Conservation (phyloP, 2,329 filamentous ascomycete species). For the Colletotrichum sp. region DNA sequence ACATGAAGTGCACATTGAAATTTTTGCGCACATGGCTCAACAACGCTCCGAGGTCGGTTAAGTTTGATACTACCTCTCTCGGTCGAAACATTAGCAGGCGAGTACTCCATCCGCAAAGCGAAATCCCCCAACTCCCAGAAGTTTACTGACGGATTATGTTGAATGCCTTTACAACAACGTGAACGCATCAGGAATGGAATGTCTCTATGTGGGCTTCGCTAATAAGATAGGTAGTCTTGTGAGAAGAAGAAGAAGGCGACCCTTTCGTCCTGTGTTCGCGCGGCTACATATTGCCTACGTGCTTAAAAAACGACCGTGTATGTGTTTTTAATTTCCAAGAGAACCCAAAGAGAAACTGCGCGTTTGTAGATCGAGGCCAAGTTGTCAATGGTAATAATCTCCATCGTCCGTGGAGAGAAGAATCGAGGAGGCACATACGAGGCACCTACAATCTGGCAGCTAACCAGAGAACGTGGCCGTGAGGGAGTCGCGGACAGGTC, state of each 20-base stretch:
- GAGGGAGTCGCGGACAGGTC: neutral
- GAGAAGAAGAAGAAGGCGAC: too few relatives aligned
- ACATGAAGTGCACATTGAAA: neutral
- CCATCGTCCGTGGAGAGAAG: neutral
- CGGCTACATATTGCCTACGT: too few relatives aligned
- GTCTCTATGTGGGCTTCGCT: too few relatives aligned
- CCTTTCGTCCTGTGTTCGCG: too few relatives aligned
- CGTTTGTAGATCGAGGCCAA: neutral
- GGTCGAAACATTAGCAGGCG: neutral
- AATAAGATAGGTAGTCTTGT: too few relatives aligned
- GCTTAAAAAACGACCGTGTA: neutral
- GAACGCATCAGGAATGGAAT: too few relatives aligned
- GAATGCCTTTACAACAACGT: neutral
- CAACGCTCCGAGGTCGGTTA: neutral
- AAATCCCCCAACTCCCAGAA: too few relatives aligned
- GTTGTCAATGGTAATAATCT: neutral
- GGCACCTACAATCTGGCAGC: too few relatives aligned
- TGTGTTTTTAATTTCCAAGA: neutral
- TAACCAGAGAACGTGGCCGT: neutral
- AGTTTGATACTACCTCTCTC: neutral
- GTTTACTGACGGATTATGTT: fast-evolving
- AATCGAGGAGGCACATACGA: too few relatives aligned
- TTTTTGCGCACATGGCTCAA: neutral
- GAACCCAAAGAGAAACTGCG: neutral
- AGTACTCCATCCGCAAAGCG: neutral